A percentile compares a stretch with the other conserved stretches of the same genome.
Conservation (phyloP, 352 stramenopile genomes). For the Elongisporangium undulatum region DNA sequence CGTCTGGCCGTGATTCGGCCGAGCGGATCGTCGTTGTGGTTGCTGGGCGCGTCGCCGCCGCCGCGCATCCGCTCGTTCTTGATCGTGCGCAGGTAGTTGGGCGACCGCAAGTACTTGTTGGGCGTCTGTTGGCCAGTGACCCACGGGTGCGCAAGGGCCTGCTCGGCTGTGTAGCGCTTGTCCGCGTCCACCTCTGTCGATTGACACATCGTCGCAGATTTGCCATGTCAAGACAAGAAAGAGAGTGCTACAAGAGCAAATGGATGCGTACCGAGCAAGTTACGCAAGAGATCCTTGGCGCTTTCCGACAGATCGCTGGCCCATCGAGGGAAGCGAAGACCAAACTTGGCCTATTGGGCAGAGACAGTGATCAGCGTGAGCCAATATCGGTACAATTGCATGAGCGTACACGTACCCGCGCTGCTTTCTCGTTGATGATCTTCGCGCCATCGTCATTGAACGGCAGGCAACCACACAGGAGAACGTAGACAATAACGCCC, state of each 20-base stretch:
- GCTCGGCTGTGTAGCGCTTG: constrained; percentile 79
- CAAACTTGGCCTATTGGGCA: constrained; percentile 87
- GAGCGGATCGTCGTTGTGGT: constrained; percentile 8
- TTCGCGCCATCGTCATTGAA: constrained; percentile 97
- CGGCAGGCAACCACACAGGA: constrained; percentile 96
- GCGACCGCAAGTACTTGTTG: constrained; percentile 85
- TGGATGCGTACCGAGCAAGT: constrained; percentile 52
- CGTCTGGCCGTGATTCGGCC: constrained; percentile 40
- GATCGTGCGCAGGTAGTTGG: constrained; percentile 82
- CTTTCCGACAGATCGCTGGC: constrained; percentile 82
- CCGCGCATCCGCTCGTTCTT: constrained; percentile 54
- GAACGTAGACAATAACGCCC: constrained; percentile 97
- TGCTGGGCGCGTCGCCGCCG: constrained; percentile 12
- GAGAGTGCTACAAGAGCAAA: not conserved
- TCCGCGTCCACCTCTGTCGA: constrained; percentile 65
- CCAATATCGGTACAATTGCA: constrained; percentile 7
- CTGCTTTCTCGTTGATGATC: constrained; percentile 74
- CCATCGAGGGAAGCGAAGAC: constrained; percentile 93
- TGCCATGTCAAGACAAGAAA: constrained; percentile 2
- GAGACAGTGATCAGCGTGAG: not conserved
- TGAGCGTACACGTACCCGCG: constrained; percentile 29
- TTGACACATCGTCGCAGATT: constrained; percentile 2
- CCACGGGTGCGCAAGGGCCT: constrained; percentile 80
- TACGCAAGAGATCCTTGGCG: constrained; percentile 80
- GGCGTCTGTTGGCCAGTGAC: constrained; percentile 80